These are phyloP conservation scores for Gossypium stocksii DNA, from an alignment of 345 rosid species.

Conservation along the genomic window DNA sequence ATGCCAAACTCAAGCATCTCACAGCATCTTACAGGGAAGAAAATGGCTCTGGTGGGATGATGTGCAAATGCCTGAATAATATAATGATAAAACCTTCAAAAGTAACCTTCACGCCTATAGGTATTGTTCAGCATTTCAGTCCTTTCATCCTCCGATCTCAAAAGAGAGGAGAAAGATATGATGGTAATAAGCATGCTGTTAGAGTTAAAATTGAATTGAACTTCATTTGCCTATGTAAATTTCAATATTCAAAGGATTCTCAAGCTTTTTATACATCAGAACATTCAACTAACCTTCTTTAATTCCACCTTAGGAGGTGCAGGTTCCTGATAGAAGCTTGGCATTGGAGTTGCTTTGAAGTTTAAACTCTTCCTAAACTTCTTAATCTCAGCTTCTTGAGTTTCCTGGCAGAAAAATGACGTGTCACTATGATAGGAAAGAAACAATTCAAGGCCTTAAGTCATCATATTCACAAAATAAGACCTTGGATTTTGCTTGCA, in stretches of 20 bases:
- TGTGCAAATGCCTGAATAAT: background rate
- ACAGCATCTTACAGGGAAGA: background rate
- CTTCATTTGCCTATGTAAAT: background rate
- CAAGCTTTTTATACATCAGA: background rate
- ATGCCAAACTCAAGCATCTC: background rate
- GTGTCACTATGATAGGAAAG: background rate
- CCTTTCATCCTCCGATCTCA: background rate
- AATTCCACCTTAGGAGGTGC: constrained; percentile 76
- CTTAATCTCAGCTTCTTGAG: constrained; percentile 95
- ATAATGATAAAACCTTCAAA: constrained; percentile 4
- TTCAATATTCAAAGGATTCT: background rate
- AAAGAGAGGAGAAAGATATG: background rate
- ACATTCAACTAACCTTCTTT: constrained; percentile 60
- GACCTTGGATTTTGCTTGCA: constrained; percentile 98
- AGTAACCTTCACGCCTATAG: background rate
- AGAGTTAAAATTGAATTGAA: background rate
- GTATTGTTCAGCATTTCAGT: background rate
- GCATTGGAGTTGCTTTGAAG: constrained; percentile 99
- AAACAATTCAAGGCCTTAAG: background rate
- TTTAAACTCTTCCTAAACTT: constrained; percentile 83
- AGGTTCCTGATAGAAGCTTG: constrained; percentile 97
- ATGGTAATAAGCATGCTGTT: background rate
- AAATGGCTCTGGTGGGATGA: background rate
- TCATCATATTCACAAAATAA: constrained; percentile 15
- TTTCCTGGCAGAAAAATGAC: constrained; percentile 50